Conservation (phyloP, 768 basidiomycete genomes). For the Punctularia strigosozonata region DNA sequence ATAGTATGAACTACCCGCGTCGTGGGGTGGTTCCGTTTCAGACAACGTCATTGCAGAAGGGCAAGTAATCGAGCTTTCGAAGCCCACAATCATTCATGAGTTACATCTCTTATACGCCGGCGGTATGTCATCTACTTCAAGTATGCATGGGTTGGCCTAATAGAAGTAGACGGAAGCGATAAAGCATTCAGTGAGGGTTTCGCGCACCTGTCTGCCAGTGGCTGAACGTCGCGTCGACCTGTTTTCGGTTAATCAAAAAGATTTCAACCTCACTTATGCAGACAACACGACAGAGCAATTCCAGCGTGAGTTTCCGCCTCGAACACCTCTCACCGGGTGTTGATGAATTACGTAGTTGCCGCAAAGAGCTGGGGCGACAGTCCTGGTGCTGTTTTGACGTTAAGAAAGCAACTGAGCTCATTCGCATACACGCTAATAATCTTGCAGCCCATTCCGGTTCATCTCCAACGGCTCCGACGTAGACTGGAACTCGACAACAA, state of each 20-base stretch:
- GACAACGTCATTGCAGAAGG: neutral
- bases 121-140: too few species aligned
- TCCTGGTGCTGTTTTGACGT: too few species aligned
- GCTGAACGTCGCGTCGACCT: too few species aligned
- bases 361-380: slow-evolving; percentile 1
- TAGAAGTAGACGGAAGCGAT: neutral
- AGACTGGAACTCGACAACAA: neutral
- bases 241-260: too few species aligned
- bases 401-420: too few species aligned
- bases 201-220: neutral
- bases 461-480: neutral
- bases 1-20: neutral
- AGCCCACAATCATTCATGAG: neutral
- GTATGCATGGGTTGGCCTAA: too few species aligned
- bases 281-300: neutral
- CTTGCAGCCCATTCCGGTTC: neutral
- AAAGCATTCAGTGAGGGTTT: neutral
- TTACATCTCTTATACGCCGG: neutral
- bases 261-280: neutral
- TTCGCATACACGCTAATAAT: too few species aligned
- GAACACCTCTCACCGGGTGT: too few species aligned
- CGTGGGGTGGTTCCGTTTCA: neutral
- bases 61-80: neutral
- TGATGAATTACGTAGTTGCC: neutral
- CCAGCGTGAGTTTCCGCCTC: neutral